Evolutionary conservation across 345 rosid genomes (phyloP).

Genomic region (Garcia nutans): DNA sequence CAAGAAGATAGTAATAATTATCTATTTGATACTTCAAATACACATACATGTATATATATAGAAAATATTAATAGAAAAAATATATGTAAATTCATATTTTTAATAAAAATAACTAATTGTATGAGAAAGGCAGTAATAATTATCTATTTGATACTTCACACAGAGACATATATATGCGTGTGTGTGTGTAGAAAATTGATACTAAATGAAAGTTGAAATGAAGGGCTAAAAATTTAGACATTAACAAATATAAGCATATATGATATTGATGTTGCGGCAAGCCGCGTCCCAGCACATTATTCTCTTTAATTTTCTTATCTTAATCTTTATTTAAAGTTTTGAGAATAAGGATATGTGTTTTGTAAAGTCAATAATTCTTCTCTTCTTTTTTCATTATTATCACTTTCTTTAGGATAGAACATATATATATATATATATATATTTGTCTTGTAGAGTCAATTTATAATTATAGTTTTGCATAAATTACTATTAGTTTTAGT

Average conservation of each 20-base stretch:
- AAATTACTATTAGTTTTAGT: neutral
- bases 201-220: neutral
- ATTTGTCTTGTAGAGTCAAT: slow-evolving; percentile 13
- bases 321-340: neutral
- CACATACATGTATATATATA: too few species aligned
- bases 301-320: neutral
- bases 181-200: too few species aligned
- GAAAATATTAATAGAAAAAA: too few species aligned
- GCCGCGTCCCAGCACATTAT: slow-evolving; percentile 15
- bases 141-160: too few species aligned
- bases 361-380: neutral
- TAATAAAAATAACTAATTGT: too few species aligned
- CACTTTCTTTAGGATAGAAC: neutral
- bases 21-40: too few species aligned
- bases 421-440: too few species aligned
- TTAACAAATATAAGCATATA: neutral
- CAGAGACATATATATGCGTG: too few species aligned
- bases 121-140: too few species aligned
- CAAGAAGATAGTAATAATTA: too few species aligned
- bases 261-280: slow-evolving; percentile 10
- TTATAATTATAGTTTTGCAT: neutral
- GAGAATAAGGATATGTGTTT: neutral
- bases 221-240: neutral
- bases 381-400: neutral
- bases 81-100: too few species aligned